A percentile compares a stretch with the other conserved stretches of the same genome.
These are phyloP conservation scores for Tulasnella sp. DNA, from an alignment of 768 basidiomycete genomes.

Conservation along the genomic window DNA sequence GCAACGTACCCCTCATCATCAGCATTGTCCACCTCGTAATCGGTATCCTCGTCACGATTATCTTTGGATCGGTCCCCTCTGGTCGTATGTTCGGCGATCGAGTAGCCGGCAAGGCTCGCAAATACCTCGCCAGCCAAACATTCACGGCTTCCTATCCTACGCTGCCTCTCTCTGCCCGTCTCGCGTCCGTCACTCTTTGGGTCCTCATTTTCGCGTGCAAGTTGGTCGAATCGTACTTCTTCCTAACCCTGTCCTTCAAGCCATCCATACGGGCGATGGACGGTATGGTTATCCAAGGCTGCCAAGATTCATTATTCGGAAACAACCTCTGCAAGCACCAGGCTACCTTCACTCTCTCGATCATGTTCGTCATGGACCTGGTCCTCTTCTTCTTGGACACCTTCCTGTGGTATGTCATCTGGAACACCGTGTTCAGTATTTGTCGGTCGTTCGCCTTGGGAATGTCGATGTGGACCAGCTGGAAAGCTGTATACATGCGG, in stretches of 20 bases:
- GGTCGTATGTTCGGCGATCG: constrained; percentile 98
- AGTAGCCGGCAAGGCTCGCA: constrained; percentile 85
- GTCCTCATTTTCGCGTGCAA: constrained; percentile 90
- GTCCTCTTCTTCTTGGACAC: constrained; percentile 97
- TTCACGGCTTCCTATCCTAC: constrained; percentile 92
- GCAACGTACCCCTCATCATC: constrained; percentile 72
- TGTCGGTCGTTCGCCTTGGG: constrained; percentile 79
- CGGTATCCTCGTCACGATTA: constrained; percentile 67
- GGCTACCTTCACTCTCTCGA: constrained; percentile 83
- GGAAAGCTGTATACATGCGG: constrained; percentile 92
- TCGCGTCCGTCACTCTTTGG: constrained; percentile 76
- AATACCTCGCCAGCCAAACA: constrained; percentile 95
- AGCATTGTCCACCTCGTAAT: constrained; percentile 95
- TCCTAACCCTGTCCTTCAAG: constrained; percentile 86
- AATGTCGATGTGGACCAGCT: constrained; percentile 96
- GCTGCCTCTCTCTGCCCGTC: constrained; percentile 47
- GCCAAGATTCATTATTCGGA: constrained; percentile 81
- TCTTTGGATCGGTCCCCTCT: constrained; percentile 86
- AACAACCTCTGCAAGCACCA: constrained; percentile 77
- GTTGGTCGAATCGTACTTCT: constrained; percentile 94
- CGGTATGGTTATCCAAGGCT: constrained; percentile 88
- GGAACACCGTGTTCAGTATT: constrained; percentile 92
- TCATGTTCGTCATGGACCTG: constrained; percentile 99
- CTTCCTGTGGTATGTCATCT: constrained; percentile 99
- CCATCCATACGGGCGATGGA: constrained; percentile 92